Conservation (phyloP, 495 filamentous ascomycete genomes). For the Talaromyces ruber region DNA sequence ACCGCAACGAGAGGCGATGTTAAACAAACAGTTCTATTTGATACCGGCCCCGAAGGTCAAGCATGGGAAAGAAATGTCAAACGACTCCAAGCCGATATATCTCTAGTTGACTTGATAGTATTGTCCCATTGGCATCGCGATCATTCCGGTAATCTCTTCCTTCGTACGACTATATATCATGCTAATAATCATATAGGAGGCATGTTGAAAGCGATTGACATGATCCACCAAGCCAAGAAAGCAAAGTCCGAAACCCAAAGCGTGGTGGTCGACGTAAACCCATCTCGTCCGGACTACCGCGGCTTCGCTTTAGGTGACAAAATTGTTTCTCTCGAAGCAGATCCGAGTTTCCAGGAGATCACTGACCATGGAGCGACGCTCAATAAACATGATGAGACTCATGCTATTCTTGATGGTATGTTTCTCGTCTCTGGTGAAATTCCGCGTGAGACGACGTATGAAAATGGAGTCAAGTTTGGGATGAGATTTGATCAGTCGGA, state of each 20-base stretch:
- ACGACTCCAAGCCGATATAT: slow-evolving; percentile 38
- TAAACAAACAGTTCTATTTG: slow-evolving; percentile 49
- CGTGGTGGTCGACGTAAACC: slow-evolving; percentile 46
- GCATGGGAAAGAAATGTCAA: slow-evolving; percentile 47
- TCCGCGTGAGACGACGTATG: slow-evolving; percentile 44
- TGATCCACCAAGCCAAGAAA: slow-evolving; percentile 40
- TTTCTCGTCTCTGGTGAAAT: slow-evolving; percentile 53
- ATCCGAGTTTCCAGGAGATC: slow-evolving; percentile 48
- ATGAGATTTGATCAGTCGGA: slow-evolving; percentile 37
- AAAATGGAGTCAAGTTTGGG: slow-evolving; percentile 40
- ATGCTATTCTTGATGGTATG: slow-evolving; percentile 45
- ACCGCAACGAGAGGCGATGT: slow-evolving; percentile 43
- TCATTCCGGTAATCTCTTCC: slow-evolving; percentile 35
- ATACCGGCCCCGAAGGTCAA: slow-evolving; percentile 50
- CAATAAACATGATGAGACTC: slow-evolving; percentile 31
- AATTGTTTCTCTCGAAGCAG: slow-evolving; percentile 46
- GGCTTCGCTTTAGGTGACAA: slow-evolving; percentile 35
- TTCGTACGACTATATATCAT: not conserved
- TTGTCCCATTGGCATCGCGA: slow-evolving; percentile 66
- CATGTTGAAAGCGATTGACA: slow-evolving; percentile 32
- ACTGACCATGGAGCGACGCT: slow-evolving; percentile 36
- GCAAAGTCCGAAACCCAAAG: slow-evolving; percentile 14
- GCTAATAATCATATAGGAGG: slow-evolving; percentile 28
- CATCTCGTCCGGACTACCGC: slow-evolving; percentile 44
- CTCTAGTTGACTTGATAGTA: slow-evolving; percentile 67